These are phyloP conservation scores for Alectoria sarmentosa DNA, from an alignment of 495 filamentous ascomycete species.

Conservation along the genomic window DNA sequence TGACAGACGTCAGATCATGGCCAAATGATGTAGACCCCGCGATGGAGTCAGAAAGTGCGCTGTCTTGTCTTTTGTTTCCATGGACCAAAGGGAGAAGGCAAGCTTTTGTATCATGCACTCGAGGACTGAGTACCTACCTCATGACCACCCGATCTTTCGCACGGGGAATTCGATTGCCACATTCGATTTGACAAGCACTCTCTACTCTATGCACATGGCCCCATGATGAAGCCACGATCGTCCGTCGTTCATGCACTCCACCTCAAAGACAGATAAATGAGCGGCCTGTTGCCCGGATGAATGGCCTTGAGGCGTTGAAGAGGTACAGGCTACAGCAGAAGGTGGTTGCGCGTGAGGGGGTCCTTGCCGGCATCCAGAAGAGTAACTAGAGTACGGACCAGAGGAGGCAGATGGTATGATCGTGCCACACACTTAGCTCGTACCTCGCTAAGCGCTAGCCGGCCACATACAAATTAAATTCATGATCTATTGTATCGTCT, in stretches of 20 bases:
- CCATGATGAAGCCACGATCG: no score
- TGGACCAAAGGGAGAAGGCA: neutral
- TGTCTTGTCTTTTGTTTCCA: neutral
- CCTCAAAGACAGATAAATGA: neutral
- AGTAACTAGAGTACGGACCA: no score
- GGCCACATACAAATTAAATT: no score
- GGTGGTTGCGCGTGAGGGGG: neutral
- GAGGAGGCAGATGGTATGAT: neutral
- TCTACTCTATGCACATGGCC: neutral
- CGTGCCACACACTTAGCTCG: no score
- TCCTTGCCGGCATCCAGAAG: neutral
- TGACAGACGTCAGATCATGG: neutral
- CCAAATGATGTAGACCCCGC: neutral
- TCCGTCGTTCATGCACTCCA: constrained; percentile 10
- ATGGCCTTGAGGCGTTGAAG: constrained; percentile 7
- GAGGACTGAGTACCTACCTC: neutral
- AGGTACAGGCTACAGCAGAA: neutral
- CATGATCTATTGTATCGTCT: no score
- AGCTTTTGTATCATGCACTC: neutral
- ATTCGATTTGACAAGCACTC: neutral
- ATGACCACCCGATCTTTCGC: neutral
- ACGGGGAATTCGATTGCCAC: neutral
- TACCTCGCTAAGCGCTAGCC: no score
- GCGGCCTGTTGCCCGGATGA: constrained; percentile 3
- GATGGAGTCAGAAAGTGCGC: neutral